These are phyloP conservation scores for Podaxis pistillaris DNA, from an alignment of 768 basidiomycete species.

Conservation along the genomic window DNA sequence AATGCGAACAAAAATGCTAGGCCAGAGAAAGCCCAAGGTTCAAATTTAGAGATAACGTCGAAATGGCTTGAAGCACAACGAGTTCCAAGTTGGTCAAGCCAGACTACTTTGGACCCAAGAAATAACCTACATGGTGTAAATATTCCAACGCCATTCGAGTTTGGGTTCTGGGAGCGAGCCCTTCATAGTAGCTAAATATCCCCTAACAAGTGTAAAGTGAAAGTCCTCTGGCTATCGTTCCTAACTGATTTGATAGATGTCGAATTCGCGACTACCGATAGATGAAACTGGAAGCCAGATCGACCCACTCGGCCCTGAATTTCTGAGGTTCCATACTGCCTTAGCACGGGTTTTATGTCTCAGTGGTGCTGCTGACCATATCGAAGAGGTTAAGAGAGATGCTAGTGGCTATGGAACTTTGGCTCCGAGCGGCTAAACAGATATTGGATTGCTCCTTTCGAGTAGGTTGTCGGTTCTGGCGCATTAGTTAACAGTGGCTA, in stretches of 20 bases:
- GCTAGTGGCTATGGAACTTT: background rate
- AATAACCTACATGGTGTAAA: too few species aligned
- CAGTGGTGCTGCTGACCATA: constrained; percentile 5
- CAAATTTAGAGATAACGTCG: too few species aligned
- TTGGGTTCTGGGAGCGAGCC: too few species aligned
- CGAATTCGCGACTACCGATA: constrained; percentile 11
- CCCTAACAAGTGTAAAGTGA: constrained; percentile 18
- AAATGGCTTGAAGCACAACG: too few species aligned
- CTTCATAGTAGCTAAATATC: constrained; percentile 13
- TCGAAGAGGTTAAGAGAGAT: background rate
- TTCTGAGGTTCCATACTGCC: constrained; percentile 21
- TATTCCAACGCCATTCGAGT: too few species aligned
- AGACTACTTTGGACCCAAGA: too few species aligned
- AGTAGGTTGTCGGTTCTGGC: background rate
- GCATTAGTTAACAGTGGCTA: background rate
- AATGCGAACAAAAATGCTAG: too few species aligned
- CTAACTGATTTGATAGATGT: constrained; percentile 7
- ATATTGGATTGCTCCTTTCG: background rate
- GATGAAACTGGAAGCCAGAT: constrained; percentile 1
- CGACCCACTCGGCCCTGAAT: constrained; percentile 17
- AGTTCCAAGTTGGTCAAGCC: too few species aligned
- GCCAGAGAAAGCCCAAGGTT: too few species aligned
- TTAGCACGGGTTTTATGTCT: constrained; percentile 21
- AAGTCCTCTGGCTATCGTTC: background rate
- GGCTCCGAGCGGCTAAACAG: background rate